Conservation (phyloP, 305 asterid genomes). For the Andrographis paniculata region DNA sequence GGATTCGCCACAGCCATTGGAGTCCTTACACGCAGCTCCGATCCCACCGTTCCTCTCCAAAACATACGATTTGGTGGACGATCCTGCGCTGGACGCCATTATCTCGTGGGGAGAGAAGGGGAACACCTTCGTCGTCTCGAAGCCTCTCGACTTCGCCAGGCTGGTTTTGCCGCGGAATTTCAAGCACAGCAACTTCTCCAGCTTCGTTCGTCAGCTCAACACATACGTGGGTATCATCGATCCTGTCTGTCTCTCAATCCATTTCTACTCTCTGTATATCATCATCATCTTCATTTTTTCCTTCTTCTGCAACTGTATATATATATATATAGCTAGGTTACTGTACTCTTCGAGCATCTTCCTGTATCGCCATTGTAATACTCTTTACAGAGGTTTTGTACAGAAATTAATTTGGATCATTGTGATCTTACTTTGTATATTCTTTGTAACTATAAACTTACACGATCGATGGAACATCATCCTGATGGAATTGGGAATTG, state of each 20-base stretch:
- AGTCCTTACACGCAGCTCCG: constrained; percentile 37
- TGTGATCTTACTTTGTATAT: no score
- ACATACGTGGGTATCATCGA: constrained; percentile 82
- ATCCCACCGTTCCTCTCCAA: constrained; percentile 67
- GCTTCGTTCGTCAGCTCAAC: constrained; percentile 84
- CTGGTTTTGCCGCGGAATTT: constrained; percentile 51
- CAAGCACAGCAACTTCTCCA: constrained; percentile 83
- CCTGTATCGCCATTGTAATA: no score
- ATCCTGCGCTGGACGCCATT: constrained; percentile 38
- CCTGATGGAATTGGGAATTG: no score
- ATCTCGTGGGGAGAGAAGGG: constrained; percentile 61
- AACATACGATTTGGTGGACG: constrained; percentile 64
- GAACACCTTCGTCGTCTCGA: constrained; percentile 70
- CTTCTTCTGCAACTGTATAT: constrained; percentile 9
- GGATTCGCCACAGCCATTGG: constrained; percentile 43
- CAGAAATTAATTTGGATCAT: no score
- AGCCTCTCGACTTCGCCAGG: constrained; percentile 53
- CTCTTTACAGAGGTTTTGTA: no score
- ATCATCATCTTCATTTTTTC: not conserved
- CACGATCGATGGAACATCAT: no score
- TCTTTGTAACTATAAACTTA: not conserved
- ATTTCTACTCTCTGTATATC: no score
- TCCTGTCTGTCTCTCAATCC: no score
- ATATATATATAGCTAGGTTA: constrained; percentile 11
- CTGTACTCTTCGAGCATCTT: not conserved